Evolutionary conservation across 23 red algal genomes (phyloP), one percentile per base, ranked within the genome.

Genomic region (Cyanidiococcus yangmingshanensis): DNA sequence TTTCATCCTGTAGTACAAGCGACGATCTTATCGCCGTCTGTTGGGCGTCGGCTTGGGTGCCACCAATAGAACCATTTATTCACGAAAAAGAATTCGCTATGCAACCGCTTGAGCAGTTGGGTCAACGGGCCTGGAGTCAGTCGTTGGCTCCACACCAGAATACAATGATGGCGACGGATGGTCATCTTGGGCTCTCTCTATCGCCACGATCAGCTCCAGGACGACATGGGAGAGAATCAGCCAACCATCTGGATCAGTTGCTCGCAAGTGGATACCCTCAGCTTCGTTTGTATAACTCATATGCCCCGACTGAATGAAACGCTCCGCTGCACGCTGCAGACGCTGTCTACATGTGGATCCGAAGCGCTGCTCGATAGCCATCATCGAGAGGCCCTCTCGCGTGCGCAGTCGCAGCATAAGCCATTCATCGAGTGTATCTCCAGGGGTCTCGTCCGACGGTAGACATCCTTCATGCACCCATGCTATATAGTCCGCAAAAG

Each of bases 401-500:
- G 63, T 71, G 63, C 63, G 63, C 7, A 71, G 63, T 17, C 63
- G 63, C 32, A 71, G 32, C 63, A 71, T 71, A 29, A 71, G 63
- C 63, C 63, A 71, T 35, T 71, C 63, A 35, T 71, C 63, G n/a
- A 71, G 32, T 25, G 21, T 35, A 29, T 35, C 63, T 12, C 63
- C 63, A 29, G n/a, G 12, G 63, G 32, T 29, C 32, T 25, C 63
- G 21, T 71, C 63, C 7, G 27, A 71, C 63, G 63, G 63, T 35
- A 71, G 32, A 35, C 63, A 71, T 32, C 63, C 63, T 12, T 7
- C 7, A 25, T 35, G 27, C 7, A 88, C 85, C 75, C 87, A 95
- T 3, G 84, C 27, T 15, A 58, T 37, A 75, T 88, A 95, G 32
- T 79, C 75, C 3, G 37, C 0, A 18, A 95, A 38, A 1, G 57